These are phyloP conservation scores for Fonsecaea nubica DNA, from an alignment of 2,329 filamentous ascomycete genomes.

Conservation along the genomic window DNA sequence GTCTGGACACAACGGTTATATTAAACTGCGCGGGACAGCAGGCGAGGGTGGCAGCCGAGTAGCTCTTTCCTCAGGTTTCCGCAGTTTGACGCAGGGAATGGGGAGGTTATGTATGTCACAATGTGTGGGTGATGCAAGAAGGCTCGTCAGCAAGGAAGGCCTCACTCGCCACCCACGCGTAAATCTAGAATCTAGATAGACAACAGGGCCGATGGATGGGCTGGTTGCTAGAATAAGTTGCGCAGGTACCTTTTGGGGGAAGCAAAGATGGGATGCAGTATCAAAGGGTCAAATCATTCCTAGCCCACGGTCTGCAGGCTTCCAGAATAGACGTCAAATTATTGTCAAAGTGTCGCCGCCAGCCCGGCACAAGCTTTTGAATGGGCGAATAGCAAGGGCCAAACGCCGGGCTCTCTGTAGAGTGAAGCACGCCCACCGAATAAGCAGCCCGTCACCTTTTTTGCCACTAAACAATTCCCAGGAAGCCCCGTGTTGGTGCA, in stretches of 20 bases:
- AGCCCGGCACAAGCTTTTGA: slow-evolving; percentile 7
- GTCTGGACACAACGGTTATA: neutral
- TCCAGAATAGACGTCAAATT: slow-evolving; percentile 20
- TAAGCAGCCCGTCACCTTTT: neutral
- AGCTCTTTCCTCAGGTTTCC: slow-evolving; percentile 33
- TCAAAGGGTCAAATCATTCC: slow-evolving; percentile 5
- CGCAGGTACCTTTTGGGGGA: neutral
- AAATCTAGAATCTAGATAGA: slow-evolving; percentile 13
- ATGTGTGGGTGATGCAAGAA: slow-evolving; percentile 13
- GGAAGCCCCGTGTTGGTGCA: neutral
- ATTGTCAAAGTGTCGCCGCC: slow-evolving; percentile 13
- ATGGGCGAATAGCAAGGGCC: slow-evolving; percentile 12
- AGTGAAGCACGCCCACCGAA: neutral
- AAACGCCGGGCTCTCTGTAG: neutral
- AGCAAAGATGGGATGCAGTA: neutral
- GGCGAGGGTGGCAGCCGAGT: slow-evolving; percentile 6
- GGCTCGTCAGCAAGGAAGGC: slow-evolving; percentile 21
- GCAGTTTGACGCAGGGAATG: slow-evolving; percentile 18
- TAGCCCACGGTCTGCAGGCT: slow-evolving; percentile 14
- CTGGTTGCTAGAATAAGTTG: neutral
- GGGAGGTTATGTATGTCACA: slow-evolving; percentile 7
- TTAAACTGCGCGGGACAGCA: slow-evolving; percentile 18
- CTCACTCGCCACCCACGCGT: neutral
- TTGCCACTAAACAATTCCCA: neutral
- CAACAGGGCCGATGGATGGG: slow-evolving; percentile 1